Percentiles rank a stretch among this genome's conserved stretches.
phyloP scores from a whole-genome alignment of 208 protist species.

The Trichomonas tenax region DNA sequence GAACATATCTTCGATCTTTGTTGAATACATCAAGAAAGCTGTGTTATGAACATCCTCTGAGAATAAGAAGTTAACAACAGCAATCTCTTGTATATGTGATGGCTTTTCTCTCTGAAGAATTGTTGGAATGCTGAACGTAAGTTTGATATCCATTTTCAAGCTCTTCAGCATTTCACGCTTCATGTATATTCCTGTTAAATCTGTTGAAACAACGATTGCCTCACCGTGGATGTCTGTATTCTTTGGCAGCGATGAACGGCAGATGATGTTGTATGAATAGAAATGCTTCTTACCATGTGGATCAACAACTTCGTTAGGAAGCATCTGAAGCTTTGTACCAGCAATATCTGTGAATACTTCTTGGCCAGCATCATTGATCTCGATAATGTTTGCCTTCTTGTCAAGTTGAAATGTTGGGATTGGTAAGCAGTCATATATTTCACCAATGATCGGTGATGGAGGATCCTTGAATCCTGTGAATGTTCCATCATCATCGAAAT shows the following conservation, averaged over 20 bases:
- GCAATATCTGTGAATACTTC: not conserved
- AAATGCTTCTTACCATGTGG: not conserved
- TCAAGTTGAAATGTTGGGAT: not conserved
- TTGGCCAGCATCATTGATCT: not conserved
- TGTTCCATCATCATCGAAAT: not conserved
- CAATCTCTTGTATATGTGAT: not conserved
- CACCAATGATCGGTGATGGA: not conserved
- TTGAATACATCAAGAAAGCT: not conserved
- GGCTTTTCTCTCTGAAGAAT: not conserved
- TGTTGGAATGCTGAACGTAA: not conserved
- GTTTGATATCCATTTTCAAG: not conserved
- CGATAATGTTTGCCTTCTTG: not conserved
- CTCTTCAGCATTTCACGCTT: not conserved
- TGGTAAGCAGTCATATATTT: not conserved
- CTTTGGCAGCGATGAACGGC: not conserved
- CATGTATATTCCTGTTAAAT: not conserved
- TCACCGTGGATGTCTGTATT: not conserved
- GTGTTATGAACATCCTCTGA: not conserved
- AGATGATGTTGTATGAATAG: not conserved
- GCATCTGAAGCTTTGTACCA: not conserved
- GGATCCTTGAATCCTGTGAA: not conserved
- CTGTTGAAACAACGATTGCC: not conserved
- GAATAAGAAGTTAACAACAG: not conserved
- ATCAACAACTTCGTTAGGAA: not conserved
- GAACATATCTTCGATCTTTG: not conserved